Evolutionary conservation across 2,329 filamentous ascomycete species (phyloP).

Genomic region (Fusarium caatingaense): DNA sequence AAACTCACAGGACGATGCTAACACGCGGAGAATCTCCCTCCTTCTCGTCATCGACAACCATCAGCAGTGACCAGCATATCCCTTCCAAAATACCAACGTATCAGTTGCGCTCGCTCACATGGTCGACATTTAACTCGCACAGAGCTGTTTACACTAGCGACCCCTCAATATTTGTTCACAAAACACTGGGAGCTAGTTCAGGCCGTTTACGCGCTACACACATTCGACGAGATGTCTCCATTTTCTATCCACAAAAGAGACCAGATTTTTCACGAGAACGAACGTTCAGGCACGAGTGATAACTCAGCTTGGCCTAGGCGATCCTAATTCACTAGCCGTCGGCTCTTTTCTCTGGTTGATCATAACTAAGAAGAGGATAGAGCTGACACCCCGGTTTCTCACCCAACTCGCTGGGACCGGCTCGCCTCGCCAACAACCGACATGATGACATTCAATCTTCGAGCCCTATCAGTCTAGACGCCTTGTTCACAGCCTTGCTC

Average conservation of each 20-base stretch:
- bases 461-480: slow-evolving; percentile 33
- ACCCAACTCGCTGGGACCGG: slow-evolving; percentile 45
- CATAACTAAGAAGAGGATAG: slow-evolving; percentile 32
- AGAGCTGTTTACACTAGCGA: background rate
- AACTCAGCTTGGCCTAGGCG: slow-evolving; percentile 17
- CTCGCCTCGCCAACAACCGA: slow-evolving; percentile 46
- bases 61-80: slow-evolving; percentile 15
- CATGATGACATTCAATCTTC: slow-evolving; percentile 44
- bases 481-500: slow-evolving; percentile 14
- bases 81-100: background rate
- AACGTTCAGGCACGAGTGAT: background rate
- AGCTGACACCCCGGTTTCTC: slow-evolving; percentile 32
- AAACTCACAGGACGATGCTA: slow-evolving; percentile 25
- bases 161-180: slow-evolving; percentile 3
- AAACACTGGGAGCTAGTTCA: slow-evolving; percentile 3
- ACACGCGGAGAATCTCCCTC: slow-evolving; percentile 33
- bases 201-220: slow-evolving; percentile 17
- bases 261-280: slow-evolving; percentile 5
- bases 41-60: slow-evolving; percentile 23
- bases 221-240: slow-evolving; percentile 25
- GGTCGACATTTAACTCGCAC: background rate
- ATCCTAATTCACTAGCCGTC: slow-evolving; percentile 14
- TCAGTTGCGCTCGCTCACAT: background rate
- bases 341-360: slow-evolving; percentile 23
- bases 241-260: slow-evolving; percentile 9